These are phyloP conservation scores for Diplodia intermedia DNA, from an alignment of 2,329 filamentous ascomycete species.

Conservation along the genomic window DNA sequence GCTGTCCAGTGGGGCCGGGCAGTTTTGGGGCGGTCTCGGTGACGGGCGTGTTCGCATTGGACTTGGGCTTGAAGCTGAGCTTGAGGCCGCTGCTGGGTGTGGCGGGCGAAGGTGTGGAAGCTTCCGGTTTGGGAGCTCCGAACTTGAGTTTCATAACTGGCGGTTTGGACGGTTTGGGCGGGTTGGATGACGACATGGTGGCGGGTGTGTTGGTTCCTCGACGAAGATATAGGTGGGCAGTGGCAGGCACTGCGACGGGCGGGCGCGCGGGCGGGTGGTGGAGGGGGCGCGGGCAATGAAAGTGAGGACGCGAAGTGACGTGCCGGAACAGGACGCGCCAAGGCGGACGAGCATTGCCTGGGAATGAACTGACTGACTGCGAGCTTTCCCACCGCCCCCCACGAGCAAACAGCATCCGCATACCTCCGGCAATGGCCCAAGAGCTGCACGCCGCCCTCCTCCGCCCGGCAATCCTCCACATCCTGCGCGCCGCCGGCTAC, in stretches of 20 bases:
- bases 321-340: conserved; percentile 14
- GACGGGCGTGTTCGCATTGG: conserved; percentile 38
- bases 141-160: conserved; percentile 44
- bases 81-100: conserved; percentile 46
- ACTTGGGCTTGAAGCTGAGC: conserved; percentile 47
- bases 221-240: neutral
- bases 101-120: conserved; percentile 18
- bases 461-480: conserved; percentile 86
- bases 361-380: conserved; percentile 2
- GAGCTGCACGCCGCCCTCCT: conserved; percentile 76
- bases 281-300: conserved; percentile 8
- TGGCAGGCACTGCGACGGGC: neutral
- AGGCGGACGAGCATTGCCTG: conserved; percentile 10
- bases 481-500: conserved; percentile 89
- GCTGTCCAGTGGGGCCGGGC: conserved; percentile 49
- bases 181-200: conserved; percentile 24
- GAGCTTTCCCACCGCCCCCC: conserved; percentile 23
- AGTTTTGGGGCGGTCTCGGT: conserved; percentile 40
- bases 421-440: conserved; percentile 34
- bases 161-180: conserved; percentile 10
- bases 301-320: conserved; percentile 26
- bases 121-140: conserved; percentile 14
- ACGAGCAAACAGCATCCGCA: conserved; percentile 7
- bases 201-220: neutral
- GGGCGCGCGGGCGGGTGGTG: conserved; percentile 10